Percentiles rank a stretch among this genome's conserved stretches.
Conservation (phyloP, 306 rosid species). For the Elaeagnus macrophylla region DNA sequence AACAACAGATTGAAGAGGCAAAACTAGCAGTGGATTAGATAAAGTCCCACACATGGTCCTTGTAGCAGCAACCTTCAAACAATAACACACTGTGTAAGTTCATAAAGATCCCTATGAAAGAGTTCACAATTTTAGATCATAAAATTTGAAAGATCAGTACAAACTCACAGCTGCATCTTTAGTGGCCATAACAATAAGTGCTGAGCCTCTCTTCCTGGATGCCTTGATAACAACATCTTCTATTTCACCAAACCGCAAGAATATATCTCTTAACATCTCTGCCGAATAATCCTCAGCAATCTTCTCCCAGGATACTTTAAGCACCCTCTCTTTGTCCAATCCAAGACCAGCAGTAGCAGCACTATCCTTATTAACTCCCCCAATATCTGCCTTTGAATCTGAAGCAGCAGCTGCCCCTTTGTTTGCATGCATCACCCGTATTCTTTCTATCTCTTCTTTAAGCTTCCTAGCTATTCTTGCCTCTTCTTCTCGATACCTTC, state of each 20-base stretch:
- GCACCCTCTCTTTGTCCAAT: conserved; percentile 57
- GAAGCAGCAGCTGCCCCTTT: conserved; percentile 30
- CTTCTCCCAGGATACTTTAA: conserved; percentile 90
- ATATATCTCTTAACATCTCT: conserved; percentile 54
- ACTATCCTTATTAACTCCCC: conserved; percentile 31
- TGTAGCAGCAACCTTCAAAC: conserved; percentile 52
- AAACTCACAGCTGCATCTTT: conserved; percentile 79
- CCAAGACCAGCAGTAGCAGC: conserved; percentile 17
- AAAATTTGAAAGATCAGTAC: neutral
- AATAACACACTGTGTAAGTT: conserved; percentile 12
- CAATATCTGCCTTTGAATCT: conserved; percentile 19
- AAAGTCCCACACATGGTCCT: conserved; percentile 55
- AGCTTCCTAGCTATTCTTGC: conserved; percentile 59
- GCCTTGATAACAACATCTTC: conserved; percentile 85
- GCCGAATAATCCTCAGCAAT: conserved; percentile 70
- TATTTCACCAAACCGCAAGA: conserved; percentile 63
- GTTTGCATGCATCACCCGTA: conserved; percentile 57
- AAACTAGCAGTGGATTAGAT: conserved; percentile 68
- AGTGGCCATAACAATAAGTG: conserved; percentile 72
- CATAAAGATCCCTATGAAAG: conserved; percentile 2
- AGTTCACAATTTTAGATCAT: neutral
- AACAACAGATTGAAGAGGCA: conserved; percentile 58
- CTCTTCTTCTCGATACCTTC: conserved; percentile 53
- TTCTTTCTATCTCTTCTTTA: conserved; percentile 65
- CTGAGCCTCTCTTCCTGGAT: conserved; percentile 72